Base-by-base conservation (phyloP, 129 eudicot species). In the Pseudognaphalium luteoalbum region DNA sequence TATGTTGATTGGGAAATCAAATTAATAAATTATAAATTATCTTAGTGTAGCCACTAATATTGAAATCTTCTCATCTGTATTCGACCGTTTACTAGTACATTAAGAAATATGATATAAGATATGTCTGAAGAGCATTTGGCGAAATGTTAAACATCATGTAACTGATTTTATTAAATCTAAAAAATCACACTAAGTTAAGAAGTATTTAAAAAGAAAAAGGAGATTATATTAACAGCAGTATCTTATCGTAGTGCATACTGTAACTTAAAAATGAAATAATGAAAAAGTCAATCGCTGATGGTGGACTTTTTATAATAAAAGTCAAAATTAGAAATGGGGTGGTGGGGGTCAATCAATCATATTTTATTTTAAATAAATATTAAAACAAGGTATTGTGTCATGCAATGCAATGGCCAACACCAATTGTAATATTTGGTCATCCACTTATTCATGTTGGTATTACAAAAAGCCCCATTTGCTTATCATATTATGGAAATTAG, bases 361-460 rank as follows among this genome's bases (percentile, higher is more conserved):
- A 79, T 19, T 58, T 28, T 52, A 79, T n/a, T n/a, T n/a, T n/a
- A 30, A 32, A 32, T 32, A n/a, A n/a, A n/a, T n/a, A n/a, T 25
- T 25, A 32, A 72, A 14, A 25, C 78, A 66, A 80, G 78, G 41
- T 63, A 65, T 3, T n/a, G 77, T 80, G 78, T 60, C 74, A 80
- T 80, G 73, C 73, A 79, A 51, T 79, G 73, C 68, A 79, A 39
- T 79, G 83, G 83, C 83, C 78, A 80, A 80, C 79, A 56, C 35
- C 39, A 66, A 73, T 80, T 73, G 54, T 57, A 66, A 56, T 66
- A 56, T 80, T 80, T 66, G 79, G 75, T 80, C 83, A 80, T 73
- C 83, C 83, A 73, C 83, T 80, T 80, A 79, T 21, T 19, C 79
- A 80, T 78, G 74, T 68, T 73, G 79, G 70, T 41, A 73, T 56